Evolutionary conservation across 2,329 filamentous ascomycete species (phyloP), one percentile per base, ranked within the genome.

Genomic region (Metarhizium sp.): DNA sequence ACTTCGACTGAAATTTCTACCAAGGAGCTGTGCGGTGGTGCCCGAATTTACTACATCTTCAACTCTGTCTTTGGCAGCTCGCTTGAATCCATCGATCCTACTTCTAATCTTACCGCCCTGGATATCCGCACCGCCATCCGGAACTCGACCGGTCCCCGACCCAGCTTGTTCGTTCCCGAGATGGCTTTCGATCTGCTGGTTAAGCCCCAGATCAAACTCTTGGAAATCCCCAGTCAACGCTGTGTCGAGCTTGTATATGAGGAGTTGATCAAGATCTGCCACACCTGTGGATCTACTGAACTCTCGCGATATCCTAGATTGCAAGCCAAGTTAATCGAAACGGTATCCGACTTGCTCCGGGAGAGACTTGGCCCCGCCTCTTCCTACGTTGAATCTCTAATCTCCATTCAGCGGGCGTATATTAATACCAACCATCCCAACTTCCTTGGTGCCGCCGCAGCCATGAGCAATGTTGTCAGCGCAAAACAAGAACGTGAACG

Each of bases 341-440:
- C 96, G 18, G 94, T 99, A 2, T 97, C 94, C 6, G 94, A 99
- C 69, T 83, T 99, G 48, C 79, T 99, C 52, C 86, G 94, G 54
- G 94, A 99, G 74, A 84, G 92, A 58, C 79, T 99, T 6, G 94
- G 94, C 2, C 94, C 94, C 11, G 85, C 88, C 55, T 95, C 92
- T 2, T 80, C 75, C 53, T 99, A 99, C 63, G 94, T 99, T 47
- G 94, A 96, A 71, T 97, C 92, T 45, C 79, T 99, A 59, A 99
- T 99, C 61, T 88, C 94, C 30, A 99, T 99, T 58, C 94, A 99
- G 73, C 84, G 94, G 62, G 94, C 94, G 20, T 99, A 99, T 73
- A 97, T 99, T 75, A 99, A 99, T 76, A 99, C 94, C 46, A 99
- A 99, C 67, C 94, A 99, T 69, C 94, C 94, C 51, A 99, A 99